Conservation (phyloP, 1,284 basidiomycete species). For the Boletellus dicymbophilus region DNA sequence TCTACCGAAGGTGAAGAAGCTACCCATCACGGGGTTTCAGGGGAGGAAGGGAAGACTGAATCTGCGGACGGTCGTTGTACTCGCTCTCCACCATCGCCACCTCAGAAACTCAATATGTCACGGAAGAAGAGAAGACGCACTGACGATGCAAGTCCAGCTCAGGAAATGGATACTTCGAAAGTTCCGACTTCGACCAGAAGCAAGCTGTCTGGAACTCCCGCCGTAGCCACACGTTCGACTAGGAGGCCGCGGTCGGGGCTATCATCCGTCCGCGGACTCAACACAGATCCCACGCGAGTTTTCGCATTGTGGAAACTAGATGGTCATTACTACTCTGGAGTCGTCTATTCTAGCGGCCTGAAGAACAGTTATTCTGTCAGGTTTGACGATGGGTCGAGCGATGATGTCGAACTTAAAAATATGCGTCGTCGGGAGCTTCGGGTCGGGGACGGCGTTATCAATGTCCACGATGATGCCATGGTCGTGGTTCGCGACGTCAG, state of each 20-base stretch:
- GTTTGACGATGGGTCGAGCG: constrained; percentile 62
- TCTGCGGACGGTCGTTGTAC: constrained; percentile 36
- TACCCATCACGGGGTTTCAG: constrained; percentile 14
- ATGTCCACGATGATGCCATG: constrained; percentile 32
- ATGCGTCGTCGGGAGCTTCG: constrained; percentile 54
- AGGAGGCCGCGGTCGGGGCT: constrained; percentile 33
- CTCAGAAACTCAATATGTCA: constrained; percentile 15
- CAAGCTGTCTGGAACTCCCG: constrained; percentile 34
- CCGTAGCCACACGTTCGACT: constrained; percentile 26
- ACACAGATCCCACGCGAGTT: constrained; percentile 48
- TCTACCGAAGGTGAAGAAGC: constrained; percentile 6
- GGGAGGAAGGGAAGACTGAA: constrained; percentile 45
- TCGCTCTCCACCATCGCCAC: constrained; percentile 31
- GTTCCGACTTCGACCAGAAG: constrained; percentile 28
- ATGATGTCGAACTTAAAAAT: constrained; percentile 48
- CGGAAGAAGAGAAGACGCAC: constrained; percentile 59
- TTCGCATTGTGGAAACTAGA: constrained; percentile 67
- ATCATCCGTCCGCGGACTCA: constrained; percentile 25
- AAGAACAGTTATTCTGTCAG: constrained; percentile 45
- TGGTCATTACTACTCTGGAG: constrained; percentile 63
- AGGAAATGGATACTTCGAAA: constrained; percentile 25
- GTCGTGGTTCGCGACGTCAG: constrained; percentile 40
- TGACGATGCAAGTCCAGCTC: constrained; percentile 24
- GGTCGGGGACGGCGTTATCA: constrained; percentile 57
- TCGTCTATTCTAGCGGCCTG: constrained; percentile 39